phyloP scores from a whole-genome alignment of 805 yeast genomes.

The Yamadazyma philogaea region DNA sequence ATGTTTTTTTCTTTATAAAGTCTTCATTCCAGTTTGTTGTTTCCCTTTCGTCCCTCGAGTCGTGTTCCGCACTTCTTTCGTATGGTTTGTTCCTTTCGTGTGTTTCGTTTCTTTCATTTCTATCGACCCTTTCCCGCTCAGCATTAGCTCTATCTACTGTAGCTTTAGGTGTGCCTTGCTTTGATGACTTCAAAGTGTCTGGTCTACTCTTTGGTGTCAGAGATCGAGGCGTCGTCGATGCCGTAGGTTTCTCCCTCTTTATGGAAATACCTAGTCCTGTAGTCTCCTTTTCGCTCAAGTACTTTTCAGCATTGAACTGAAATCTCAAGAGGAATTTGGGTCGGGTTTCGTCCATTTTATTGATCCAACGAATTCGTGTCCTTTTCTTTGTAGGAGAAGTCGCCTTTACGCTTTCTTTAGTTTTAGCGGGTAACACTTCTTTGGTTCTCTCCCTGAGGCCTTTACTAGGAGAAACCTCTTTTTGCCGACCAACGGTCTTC shows the following conservation, averaged over 20 bases:
- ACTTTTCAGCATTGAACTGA: slow-evolving; percentile 1
- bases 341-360: slow-evolving; percentile 22
- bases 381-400: not conserved
- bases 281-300: not conserved
- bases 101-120: not conserved
- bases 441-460: not conserved
- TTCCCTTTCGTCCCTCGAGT: not conserved
- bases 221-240: not conserved
- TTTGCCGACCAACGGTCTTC: not conserved
- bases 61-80: not conserved
- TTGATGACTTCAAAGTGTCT: not conserved
- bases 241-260: slow-evolving; percentile 1
- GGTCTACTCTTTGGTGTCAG: not conserved
- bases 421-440: not conserved
- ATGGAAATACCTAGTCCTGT: slow-evolving; percentile 10
- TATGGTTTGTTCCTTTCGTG: too few species aligned
- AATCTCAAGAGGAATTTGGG: slow-evolving; percentile 19
- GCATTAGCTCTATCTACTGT: not conserved
- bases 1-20: slow-evolving; percentile 14
- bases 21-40: slow-evolving; percentile 1
- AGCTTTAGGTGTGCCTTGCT: too few species aligned
- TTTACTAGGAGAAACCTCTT: not conserved
- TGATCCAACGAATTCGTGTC: slow-evolving; percentile 24
- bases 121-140: not conserved
- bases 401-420: not conserved